phyloP scores from a whole-genome alignment of 306 rosid genomes.

The Delonix regia region DNA sequence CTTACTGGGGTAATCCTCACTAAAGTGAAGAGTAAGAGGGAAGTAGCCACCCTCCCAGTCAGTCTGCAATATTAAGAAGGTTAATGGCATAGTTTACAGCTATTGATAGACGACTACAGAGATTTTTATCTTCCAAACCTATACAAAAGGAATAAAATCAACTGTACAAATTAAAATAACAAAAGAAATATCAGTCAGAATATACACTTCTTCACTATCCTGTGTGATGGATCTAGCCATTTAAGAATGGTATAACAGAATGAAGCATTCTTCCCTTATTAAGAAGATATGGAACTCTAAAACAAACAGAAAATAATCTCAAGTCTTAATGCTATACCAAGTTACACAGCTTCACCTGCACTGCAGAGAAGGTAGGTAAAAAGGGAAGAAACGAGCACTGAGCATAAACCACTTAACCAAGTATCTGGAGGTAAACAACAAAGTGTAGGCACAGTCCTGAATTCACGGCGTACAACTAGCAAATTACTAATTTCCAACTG shows the following conservation, averaged over 20 bases:
- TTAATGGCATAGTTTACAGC: background rate
- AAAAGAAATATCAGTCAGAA: background rate
- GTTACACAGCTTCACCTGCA: background rate
- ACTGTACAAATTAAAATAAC: background rate
- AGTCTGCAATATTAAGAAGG: slow-evolving; percentile 22
- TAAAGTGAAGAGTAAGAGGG: slow-evolving; percentile 26
- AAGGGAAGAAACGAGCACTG: background rate
- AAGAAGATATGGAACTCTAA: background rate
- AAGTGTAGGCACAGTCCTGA: background rate
- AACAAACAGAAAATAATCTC: background rate
- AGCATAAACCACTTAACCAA: background rate
- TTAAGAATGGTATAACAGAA: background rate
- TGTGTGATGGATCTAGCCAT: background rate
- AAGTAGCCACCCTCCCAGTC: slow-evolving; percentile 41
- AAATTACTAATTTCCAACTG: background rate
- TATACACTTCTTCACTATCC: background rate
- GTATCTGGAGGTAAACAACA: background rate
- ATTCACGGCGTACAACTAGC: background rate
- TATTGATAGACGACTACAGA: background rate
- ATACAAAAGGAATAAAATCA: slow-evolving; percentile 3
- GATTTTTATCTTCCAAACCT: background rate
- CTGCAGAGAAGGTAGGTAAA: background rate
- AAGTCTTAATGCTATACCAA: background rate
- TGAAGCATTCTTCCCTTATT: background rate
- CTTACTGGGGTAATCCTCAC: slow-evolving; percentile 37